phyloP scores from a whole-genome alignment of 345 rosid genomes.

The Citrus cavaleriei region DNA sequence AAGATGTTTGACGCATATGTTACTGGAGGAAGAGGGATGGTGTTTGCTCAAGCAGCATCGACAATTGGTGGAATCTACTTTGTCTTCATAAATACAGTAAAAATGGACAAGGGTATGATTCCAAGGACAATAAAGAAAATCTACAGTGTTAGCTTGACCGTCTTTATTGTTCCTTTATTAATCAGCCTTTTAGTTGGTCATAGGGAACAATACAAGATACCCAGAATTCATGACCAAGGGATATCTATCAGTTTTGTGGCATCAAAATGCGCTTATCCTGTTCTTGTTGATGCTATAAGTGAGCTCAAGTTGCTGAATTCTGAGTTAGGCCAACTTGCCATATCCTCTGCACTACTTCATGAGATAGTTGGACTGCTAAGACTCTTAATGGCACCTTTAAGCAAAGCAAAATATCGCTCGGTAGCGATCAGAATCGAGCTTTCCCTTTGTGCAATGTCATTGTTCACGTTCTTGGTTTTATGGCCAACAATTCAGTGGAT shows the following conservation, averaged over 20 bases:
- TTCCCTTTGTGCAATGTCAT: slow-evolving; percentile 2
- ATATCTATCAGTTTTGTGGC: not conserved
- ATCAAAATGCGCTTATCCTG: not conserved
- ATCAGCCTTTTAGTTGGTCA: not conserved
- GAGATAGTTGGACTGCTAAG: not conserved
- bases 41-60: not conserved
- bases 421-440: not conserved
- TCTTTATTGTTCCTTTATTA: slow-evolving; percentile 1
- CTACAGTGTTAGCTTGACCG: slow-evolving; percentile 5
- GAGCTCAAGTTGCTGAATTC: slow-evolving; percentile 36
- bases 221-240: not conserved
- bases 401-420: too few species aligned
- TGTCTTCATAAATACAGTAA: slow-evolving; percentile 23
- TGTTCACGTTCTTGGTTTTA: not conserved
- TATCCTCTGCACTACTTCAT: slow-evolving; percentile 17
- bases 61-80: slow-evolving; percentile 9
- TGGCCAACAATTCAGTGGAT: slow-evolving; percentile 14
- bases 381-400: not conserved
- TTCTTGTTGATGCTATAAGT: slow-evolving; percentile 7
- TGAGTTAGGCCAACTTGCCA: slow-evolving; percentile 29
- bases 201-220: not conserved
- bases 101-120: slow-evolving; percentile 19
- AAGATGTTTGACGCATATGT: not conserved
- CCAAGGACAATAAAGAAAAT: not conserved
- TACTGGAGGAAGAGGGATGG: slow-evolving; percentile 3